Evolutionary conservation across 1,284 basidiomycete genomes (phyloP), one percentile per base, ranked within the genome.

Genomic region (Boletus sp.): DNA sequence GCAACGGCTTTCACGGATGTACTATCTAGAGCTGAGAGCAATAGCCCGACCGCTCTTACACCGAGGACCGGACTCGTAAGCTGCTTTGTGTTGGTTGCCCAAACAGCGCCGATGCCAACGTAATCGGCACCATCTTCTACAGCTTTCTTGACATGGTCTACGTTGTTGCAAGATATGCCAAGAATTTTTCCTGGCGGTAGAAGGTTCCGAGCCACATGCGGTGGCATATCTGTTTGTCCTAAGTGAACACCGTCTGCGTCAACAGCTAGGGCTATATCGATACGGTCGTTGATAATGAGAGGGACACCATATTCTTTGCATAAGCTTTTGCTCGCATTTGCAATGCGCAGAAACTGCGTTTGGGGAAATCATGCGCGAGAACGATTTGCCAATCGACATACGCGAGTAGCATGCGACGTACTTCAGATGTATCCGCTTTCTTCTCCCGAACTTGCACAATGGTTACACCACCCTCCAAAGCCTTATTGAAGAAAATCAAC

Each of bases 401-500:
- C 6, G 6, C 22, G 3, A 22, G 4, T 8, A 32, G n/a, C n/a
- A 8, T 3, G 6, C 29, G 50, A 69, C 70, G 43, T 43, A 86
- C 89, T 68, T 93, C 88, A 22, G 77, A 76, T 0, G 91, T 93
- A 53, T 92, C 90, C 0, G 77, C 68, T 8, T 78, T 69, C 68
- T 96, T 96, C 69, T 95, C 93, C 38, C 93, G 76, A 12, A 95
- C 76, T 67, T 97, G 94, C 0, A 96, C 91, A 29, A 95, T 63
- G 0, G 91, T 93, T 0, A 96, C 93, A 12, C 93, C 89, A 20
- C 93, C 92, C 60, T 82, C 71, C 8, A 94, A 70, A 2, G 92
- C 80, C 82, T 91, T 59, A 25, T 35, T 46, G 54, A 22, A 16
- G 32, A 9, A 29, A 17, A 26, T 55, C 10, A 56, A 35, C 12